Evolutionary conservation across 805 yeast species (phyloP).

Genomic region (Barnettozyma wickerhamii): DNA sequence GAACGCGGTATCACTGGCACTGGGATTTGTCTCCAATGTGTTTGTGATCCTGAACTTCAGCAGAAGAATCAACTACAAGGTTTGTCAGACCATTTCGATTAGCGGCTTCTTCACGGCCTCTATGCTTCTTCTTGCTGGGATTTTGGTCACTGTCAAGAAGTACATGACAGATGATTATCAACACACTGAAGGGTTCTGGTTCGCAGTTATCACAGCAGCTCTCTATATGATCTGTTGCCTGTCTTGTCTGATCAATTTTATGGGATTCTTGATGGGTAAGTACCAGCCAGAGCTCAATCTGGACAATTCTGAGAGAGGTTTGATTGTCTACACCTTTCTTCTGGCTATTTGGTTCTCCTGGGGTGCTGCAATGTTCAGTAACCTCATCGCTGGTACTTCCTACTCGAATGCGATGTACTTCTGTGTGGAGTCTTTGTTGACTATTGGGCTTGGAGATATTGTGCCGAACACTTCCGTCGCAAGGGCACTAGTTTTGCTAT

Average conservation of each 20-base stretch:
- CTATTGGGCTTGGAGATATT: conserved; percentile 80
- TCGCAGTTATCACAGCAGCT: conserved; percentile 60
- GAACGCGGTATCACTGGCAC: conserved; percentile 56
- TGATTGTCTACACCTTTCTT: conserved; percentile 67
- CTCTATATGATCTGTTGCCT: conserved; percentile 57
- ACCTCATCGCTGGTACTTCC: conserved; percentile 37
- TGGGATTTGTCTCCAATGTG: conserved; percentile 66
- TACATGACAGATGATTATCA: conserved; percentile 25
- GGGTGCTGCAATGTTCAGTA: conserved; percentile 60
- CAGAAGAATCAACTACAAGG: conserved; percentile 49
- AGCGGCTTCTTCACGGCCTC: conserved; percentile 62
- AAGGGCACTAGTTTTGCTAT: conserved; percentile 55
- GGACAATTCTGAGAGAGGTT: conserved; percentile 59
- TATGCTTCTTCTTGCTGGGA: conserved; percentile 43
- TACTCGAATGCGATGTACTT: conserved; percentile 71
- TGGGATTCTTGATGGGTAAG: conserved; percentile 53
- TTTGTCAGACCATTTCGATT: conserved; percentile 60
- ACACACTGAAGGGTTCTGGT: conserved; percentile 71
- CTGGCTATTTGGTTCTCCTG: conserved; percentile 66
- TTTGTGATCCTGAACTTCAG: conserved; percentile 70
- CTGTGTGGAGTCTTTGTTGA: conserved; percentile 66
- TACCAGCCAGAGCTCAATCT: conserved; percentile 73
- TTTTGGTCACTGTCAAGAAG: conserved; percentile 35
- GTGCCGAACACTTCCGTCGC: conserved; percentile 50
- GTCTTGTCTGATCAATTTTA: conserved; percentile 50